phyloP scores from a whole-genome alignment of 208 protist genomes.

The Crithidia brevicula region DNA sequence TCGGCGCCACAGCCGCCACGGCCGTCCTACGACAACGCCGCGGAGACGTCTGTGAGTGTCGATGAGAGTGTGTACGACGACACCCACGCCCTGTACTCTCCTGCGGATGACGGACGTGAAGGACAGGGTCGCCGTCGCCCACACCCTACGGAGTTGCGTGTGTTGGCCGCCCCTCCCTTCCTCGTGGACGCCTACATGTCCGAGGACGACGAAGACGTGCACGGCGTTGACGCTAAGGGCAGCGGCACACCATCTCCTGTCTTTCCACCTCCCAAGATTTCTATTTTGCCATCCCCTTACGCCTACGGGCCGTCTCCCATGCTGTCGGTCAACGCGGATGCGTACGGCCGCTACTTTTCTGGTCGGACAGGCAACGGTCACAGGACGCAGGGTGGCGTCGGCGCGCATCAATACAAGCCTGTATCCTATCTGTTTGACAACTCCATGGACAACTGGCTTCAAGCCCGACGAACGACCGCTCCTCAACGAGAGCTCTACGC shows the following conservation, averaged over 20 bases:
- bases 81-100: constrained; percentile 3
- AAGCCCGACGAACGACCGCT: neutral
- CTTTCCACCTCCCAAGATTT: neutral
- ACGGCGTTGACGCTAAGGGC: neutral
- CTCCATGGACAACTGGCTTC: constrained; percentile 25
- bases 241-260: neutral
- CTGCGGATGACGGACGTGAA: neutral
- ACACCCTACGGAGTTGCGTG: neutral
- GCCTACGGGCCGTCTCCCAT: constrained; percentile 16
- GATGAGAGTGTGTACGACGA: neutral
- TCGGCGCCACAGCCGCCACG: neutral
- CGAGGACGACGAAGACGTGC: neutral
- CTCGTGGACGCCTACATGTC: constrained; percentile 27
- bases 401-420: constrained; percentile 29
- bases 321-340: constrained; percentile 3
- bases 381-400: neutral
- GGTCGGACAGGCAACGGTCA: neutral
- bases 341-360: neutral
- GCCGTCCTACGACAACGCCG: neutral
- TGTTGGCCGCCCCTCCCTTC: neutral
- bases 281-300: constrained; percentile 11
- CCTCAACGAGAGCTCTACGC: constrained; percentile 22
- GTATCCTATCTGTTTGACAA: constrained; percentile 39
- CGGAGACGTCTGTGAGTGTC: neutral
- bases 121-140: too few species aligned